These are phyloP conservation scores for Trichomonascaceae sp. DNA, from an alignment of 1,139 yeast genomes.

Conservation along the genomic window DNA sequence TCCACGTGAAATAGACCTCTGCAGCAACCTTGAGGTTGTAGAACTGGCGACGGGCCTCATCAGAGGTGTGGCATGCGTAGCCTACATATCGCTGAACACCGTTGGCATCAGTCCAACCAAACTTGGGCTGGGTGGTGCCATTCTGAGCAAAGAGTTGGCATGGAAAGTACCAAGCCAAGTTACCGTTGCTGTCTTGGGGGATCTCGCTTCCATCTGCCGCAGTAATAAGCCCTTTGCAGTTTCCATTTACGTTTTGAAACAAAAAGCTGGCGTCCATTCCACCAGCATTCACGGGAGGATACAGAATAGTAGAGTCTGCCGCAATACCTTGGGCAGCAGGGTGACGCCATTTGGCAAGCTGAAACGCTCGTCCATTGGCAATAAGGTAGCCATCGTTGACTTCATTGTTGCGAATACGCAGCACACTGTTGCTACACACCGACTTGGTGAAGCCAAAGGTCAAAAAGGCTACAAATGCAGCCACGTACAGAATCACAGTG, in stretches of 20 bases:
- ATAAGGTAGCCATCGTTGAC: conserved; percentile 51
- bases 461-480: conserved; percentile 68
- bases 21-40: conserved; percentile 51
- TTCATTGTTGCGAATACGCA: conserved; percentile 46
- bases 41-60: conserved; percentile 51
- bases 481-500: conserved; percentile 59
- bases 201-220: conserved; percentile 61
- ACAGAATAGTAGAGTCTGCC: conserved; percentile 53
- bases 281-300: conserved; percentile 80
- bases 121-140: conserved; percentile 56
- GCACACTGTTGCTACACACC: conserved; percentile 47
- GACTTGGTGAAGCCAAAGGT: conserved; percentile 87
- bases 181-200: conserved; percentile 39
- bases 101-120: conserved; percentile 35
- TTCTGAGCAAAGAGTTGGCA: conserved; percentile 60
- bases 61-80: conserved; percentile 83
- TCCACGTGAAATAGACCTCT: conserved; percentile 85
- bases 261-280: conserved; percentile 80
- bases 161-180: conserved; percentile 94
- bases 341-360: conserved; percentile 55
- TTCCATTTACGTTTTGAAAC: conserved; percentile 92
- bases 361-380: conserved; percentile 73
- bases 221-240: conserved; percentile 69
- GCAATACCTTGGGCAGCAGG: conserved; percentile 72
- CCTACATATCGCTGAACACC: conserved; percentile 39